Percentiles rank a stretch among this genome's conserved stretches.
Conservation (phyloP, 495 filamentous ascomycete species). For the Aspergillus asperescens region DNA sequence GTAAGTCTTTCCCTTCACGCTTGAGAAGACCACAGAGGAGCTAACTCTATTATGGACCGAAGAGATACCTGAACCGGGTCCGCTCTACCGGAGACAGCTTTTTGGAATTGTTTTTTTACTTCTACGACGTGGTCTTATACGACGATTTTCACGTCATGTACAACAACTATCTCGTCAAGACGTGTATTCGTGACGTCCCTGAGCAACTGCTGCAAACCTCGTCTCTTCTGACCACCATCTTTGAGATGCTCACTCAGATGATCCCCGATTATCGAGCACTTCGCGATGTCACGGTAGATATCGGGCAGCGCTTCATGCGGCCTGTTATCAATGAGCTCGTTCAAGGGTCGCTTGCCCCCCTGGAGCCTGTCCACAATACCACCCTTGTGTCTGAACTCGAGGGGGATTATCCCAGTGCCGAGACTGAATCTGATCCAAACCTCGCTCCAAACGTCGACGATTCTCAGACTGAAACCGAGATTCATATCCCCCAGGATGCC, state of each 20-base stretch:
- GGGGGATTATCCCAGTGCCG: no score
- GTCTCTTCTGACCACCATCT: slow-evolving; percentile 16
- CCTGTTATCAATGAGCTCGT: slow-evolving; percentile 16
- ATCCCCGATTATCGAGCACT: slow-evolving; percentile 19
- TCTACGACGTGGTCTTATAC: slow-evolving; percentile 31
- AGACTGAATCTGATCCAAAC: no score
- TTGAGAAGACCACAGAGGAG: background rate
- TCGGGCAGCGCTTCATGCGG: slow-evolving; percentile 15
- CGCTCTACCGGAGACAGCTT: slow-evolving; percentile 22
- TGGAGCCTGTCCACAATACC: slow-evolving; percentile 10
- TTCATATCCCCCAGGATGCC: background rate
- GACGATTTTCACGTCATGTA: slow-evolving; percentile 17
- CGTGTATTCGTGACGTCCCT: slow-evolving; percentile 4
- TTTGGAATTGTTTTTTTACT: slow-evolving; percentile 19
- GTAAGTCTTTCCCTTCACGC: slow-evolving; percentile 16
- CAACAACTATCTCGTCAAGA: background rate
- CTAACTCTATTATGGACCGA: background rate
- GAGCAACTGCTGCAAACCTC: slow-evolving; percentile 5
- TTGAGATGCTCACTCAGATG: slow-evolving; percentile 16
- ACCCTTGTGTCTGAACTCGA: no score
- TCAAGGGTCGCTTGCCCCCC: slow-evolving; percentile 11
- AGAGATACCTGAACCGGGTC: slow-evolving; percentile 23
- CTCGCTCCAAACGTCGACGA: no score
- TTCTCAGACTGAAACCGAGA: background rate
- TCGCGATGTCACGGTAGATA: slow-evolving; percentile 5